Evolutionary conservation across 2,329 filamentous ascomycete species (phyloP).

Genomic region (Curvularia sp.): DNA sequence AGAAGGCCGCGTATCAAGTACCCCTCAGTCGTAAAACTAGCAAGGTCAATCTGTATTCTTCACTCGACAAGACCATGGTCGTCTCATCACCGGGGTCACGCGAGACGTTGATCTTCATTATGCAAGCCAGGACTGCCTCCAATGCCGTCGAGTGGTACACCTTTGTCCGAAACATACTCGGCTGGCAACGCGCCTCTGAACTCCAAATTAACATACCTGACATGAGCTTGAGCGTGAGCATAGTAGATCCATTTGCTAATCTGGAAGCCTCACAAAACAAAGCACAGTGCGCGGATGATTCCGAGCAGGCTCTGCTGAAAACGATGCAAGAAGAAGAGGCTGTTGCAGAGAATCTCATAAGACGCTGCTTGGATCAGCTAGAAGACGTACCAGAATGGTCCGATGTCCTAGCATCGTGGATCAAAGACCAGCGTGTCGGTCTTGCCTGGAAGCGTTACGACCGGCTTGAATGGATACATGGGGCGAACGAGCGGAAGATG

Average conservation of each 20-base stretch:
- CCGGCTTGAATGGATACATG: constrained; percentile 72
- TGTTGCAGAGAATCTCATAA: constrained; percentile 64
- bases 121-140: constrained; percentile 66
- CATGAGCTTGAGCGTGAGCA: constrained; percentile 64
- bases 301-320: constrained; percentile 56
- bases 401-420: constrained; percentile 66
- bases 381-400: constrained; percentile 65
- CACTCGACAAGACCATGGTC: constrained; percentile 71
- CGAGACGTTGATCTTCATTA: constrained; percentile 65
- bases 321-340: constrained; percentile 61
- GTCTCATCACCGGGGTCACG: constrained; percentile 64
- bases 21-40: constrained; percentile 61
- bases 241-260: constrained; percentile 67
- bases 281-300: constrained; percentile 54
- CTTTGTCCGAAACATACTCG: constrained; percentile 66
- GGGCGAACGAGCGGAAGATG: constrained; percentile 71
- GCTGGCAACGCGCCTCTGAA: constrained; percentile 63
- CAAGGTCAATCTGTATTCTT: constrained; percentile 69
- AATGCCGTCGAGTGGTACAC: constrained; percentile 74
- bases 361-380: constrained; percentile 66
- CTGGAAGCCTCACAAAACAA: constrained; percentile 56
- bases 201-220: constrained; percentile 70
- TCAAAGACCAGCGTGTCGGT: constrained; percentile 65
- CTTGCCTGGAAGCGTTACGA: constrained; percentile 75
- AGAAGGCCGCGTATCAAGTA: constrained; percentile 65